Evolutionary conservation across 2,329 filamentous ascomycete species (phyloP).

Genomic region (Penicillium vulpinum): DNA sequence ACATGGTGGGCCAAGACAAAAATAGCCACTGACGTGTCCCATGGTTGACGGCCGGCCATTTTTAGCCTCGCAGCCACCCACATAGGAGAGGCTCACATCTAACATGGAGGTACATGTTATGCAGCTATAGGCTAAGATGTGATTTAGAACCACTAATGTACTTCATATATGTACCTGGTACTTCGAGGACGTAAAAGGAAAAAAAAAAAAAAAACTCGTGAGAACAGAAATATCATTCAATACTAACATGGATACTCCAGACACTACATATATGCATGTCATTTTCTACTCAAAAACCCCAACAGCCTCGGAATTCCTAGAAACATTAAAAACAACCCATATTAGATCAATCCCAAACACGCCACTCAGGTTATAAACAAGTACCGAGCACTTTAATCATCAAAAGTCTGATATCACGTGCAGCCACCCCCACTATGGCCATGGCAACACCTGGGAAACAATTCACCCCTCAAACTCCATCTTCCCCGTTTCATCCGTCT

Average conservation of each 20-base stretch:
- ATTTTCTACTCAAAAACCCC: neutral
- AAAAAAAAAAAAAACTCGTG: neutral
- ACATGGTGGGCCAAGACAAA: conserved; percentile 5
- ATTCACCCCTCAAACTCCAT: conserved; percentile 38
- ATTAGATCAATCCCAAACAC: neutral
- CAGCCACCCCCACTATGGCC: conserved; percentile 32
- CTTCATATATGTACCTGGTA: neutral
- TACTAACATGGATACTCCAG: neutral
- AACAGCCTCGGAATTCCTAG: neutral
- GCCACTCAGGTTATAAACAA: neutral
- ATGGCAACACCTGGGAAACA: conserved; percentile 35
- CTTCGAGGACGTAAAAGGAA: neutral
- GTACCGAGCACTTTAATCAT: conserved; percentile 17
- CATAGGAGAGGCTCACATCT: conserved; percentile 8
- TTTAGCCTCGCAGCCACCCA: conserved; percentile 15
- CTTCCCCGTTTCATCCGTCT: conserved; percentile 21
- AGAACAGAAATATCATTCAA: neutral
- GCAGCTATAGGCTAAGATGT: neutral
- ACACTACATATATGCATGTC: neutral
- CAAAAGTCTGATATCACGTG: conserved; percentile 25
- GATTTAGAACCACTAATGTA: neutral
- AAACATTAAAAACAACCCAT: neutral
- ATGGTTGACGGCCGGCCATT: conserved; percentile 20
- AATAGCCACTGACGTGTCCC: conserved; percentile 23
- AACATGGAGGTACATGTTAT: neutral